phyloP scores from a whole-genome alignment of 768 basidiomycete genomes.

The Dioszegia crocea region DNA sequence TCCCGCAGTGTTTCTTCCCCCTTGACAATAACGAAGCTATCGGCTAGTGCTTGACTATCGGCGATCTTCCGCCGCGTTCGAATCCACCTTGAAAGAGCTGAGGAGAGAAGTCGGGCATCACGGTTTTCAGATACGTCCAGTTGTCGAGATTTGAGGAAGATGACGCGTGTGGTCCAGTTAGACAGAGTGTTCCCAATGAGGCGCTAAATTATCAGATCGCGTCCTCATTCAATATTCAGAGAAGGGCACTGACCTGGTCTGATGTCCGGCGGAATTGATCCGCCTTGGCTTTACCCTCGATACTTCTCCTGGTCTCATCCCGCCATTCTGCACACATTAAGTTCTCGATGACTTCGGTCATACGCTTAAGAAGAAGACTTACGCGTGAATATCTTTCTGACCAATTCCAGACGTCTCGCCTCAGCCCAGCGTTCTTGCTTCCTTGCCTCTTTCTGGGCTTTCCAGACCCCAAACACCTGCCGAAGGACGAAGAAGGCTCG shows the following conservation, averaged over 20 bases:
- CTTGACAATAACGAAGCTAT: constrained; percentile 9
- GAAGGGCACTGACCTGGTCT: constrained; percentile 15
- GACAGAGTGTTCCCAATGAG: constrained; percentile 8
- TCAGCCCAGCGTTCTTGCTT: constrained; percentile 18
- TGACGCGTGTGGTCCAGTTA: constrained; percentile 31
- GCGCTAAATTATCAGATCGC: too few relatives aligned
- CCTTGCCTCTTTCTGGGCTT: background rate
- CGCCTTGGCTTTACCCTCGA: constrained; percentile 5
- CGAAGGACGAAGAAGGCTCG: constrained; percentile 32
- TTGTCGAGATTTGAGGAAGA: constrained; percentile 38
- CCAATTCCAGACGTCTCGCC: constrained; percentile 4
- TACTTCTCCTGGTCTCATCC: constrained; percentile 7
- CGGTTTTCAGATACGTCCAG: constrained; percentile 20
- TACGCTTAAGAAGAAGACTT: constrained; percentile 3
- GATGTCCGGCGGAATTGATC: constrained; percentile 2
- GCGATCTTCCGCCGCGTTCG: background rate
- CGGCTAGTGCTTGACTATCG: background rate
- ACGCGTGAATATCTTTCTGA: constrained; percentile 24
- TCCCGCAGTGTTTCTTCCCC: constrained; percentile 11
- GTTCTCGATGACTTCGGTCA: background rate
- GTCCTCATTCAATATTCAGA: too few relatives aligned
- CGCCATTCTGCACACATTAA: constrained; percentile 24
- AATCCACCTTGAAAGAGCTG: constrained; percentile 1
- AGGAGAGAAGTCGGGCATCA: background rate
- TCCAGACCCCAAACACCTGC: constrained; percentile 24